A percentile compares a stretch with the other conserved stretches of the same genome.
These are phyloP conservation scores for Penicillium daleae DNA, from an alignment of 495 filamentous ascomycete species.

Conservation along the genomic window DNA sequence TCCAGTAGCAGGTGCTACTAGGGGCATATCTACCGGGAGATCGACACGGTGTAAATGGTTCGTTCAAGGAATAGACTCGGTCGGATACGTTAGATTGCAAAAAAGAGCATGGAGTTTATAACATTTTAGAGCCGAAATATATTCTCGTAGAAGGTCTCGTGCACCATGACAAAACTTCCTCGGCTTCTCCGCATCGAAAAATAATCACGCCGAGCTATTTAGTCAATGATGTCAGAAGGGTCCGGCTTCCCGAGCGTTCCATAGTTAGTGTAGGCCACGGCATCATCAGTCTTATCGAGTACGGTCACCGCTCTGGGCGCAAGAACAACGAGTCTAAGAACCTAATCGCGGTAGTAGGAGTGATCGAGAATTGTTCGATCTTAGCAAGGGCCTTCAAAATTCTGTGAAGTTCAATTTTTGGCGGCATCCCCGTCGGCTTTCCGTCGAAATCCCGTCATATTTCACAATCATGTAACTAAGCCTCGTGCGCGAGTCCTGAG, in stretches of 20 bases:
- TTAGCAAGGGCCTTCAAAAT: neutral
- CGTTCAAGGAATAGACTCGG: neutral
- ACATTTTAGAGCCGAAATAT: neutral
- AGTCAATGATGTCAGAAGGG: constrained; percentile 19
- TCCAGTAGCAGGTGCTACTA: constrained; percentile 12
- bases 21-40: constrained; percentile 25
- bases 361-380: neutral
- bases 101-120: neutral
- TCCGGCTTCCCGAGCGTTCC: constrained; percentile 13
- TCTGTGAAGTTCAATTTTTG: neutral
- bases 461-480: neutral
- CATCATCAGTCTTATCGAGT: constrained; percentile 1
- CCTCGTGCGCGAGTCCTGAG: neutral
- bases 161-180: neutral
- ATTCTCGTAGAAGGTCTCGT: neutral
- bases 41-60: constrained; percentile 12
- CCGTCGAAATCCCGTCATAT: neutral
- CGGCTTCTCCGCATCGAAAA: neutral
- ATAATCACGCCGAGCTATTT: neutral
- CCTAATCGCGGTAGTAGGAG: neutral
- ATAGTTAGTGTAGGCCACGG: neutral
- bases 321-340: neutral
- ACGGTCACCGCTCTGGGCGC: neutral
- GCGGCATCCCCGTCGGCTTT: neutral
- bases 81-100: neutral